Evolutionary conservation across 345 rosid genomes (phyloP), one percentile per base, ranked within the genome.

Genomic region (Lepidium africanum): DNA sequence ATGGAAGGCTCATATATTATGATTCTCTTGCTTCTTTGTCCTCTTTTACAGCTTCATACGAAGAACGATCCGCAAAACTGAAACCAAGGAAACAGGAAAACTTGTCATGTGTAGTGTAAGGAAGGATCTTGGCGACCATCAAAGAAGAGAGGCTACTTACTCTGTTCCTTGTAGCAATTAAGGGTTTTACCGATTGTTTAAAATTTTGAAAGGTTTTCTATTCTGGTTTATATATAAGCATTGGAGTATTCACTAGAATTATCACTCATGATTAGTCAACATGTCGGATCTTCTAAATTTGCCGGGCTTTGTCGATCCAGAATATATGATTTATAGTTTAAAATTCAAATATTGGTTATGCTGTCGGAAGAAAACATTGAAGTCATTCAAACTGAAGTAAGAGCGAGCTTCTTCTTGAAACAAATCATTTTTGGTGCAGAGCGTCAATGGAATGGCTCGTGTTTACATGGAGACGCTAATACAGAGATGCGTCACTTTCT

Each of bases 41-140:
- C 25, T 23, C 30, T 4, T 21, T 30, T 47, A 45, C 84, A 91
- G 98, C 96, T 60, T 86, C 98, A 1, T 92, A 92, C 23, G 90
- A 86, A 67, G 92, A 92, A 77, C 83, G 98, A 25, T 78, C 74
- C 50, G 76, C 82, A 16, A 91, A 87, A 70, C 67, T 86, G 69
- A 74, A 72, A 53, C 65, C 70, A 7, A 80, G 69, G 70, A 50
- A 45, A 51, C 14, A 36, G 14, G 73, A 74, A 25, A 54, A 53
- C 65, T 27, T 60, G 39, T 39, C 30, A 36, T 36, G 74, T 38
- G 23, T 67, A 66, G 43, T 14, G n/a, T 56, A 48, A 50, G 7
- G n/a, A 8, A 33, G 25, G 7, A 37, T 23, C 33, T 54, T 10
- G 10, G 36, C 16, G 40, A 58, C 56, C 65, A 56, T 64, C 10